Conservation (phyloP, 345 rosid species). For the Kernera saxatilis region DNA sequence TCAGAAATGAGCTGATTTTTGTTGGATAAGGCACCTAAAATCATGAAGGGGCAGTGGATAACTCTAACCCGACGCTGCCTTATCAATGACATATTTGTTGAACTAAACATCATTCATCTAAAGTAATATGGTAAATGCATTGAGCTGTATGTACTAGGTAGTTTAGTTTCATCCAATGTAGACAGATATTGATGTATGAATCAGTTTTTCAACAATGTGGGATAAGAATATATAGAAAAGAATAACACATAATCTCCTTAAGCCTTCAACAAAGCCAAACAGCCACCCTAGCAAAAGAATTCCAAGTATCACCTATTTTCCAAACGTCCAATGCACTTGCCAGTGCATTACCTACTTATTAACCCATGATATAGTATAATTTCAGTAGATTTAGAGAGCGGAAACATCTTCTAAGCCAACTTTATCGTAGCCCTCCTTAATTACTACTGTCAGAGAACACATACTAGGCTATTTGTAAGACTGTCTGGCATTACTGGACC, state of each 20-base stretch:
- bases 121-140: background rate
- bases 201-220: background rate
- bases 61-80: background rate
- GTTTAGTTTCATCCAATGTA: background rate
- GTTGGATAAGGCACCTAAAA: slow-evolving; percentile 6
- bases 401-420: background rate
- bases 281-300: background rate
- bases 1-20: background rate
- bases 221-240: background rate
- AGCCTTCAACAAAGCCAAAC: background rate
- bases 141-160: background rate
- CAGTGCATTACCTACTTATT: background rate
- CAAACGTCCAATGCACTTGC: background rate
- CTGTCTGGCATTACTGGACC: background rate
- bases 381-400: background rate
- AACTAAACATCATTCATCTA: background rate
- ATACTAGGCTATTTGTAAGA: background rate
- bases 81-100: background rate
- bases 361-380: background rate
- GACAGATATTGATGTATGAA: background rate
- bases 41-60: background rate
- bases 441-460: background rate
- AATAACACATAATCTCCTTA: background rate
- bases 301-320: background rate
- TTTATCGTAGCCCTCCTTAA: background rate